Evolutionary conservation across 371 early-diverging fungal genomes (phyloP), one percentile per base, ranked within the genome.

Genomic region (Actinomortierella wolfii): DNA sequence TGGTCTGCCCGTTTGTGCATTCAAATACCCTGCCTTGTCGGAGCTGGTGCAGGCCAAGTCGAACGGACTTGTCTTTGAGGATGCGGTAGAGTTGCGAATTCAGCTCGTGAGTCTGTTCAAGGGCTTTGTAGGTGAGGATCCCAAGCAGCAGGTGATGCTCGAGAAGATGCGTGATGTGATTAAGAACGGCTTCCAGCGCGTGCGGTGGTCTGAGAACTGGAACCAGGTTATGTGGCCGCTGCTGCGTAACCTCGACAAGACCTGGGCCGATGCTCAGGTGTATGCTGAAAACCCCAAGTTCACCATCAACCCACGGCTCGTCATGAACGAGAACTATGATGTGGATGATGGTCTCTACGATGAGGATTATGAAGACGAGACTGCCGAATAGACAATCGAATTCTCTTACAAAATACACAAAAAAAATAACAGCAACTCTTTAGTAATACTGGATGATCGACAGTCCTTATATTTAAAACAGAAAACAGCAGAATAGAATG

Each of bases 1-100:
- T 76, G 95, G 94, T 0, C 67, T 95, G 11, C 97, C 98, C 2
- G 96, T 94, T 17, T 91, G 90, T 67, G 94, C 97, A 0, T 76
- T 88, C 51, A 61, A 73, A 3, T 98, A 69, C 25, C 56, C 58
- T 17, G 56, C 66, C 23, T 51, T 74, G 13, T 56, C 67, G 8
- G 97, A 97, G 61, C 81, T 97, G 15, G 94, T 97, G 1, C 54
- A 78, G 2, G 79, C 91, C 57, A 83, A 81, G 14, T 65, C 79
- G 44, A 96, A 95, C 62, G 97, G 97, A 1, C 63, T 94, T 41
- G 76, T 91, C 44, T 97, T 97, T 76, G 63, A 80, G 54, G 79
- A 53, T 34, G 80, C 91, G 2, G 76, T 77, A 13, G 89, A 94
- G 69, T 82, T 97, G 24, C 81, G 81, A 24, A 63, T 79, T 47